Evolutionary conservation across 202 grass and related monocot genomes (phyloP), one percentile per base, ranked within the genome.

Genomic region (Bolboschoenoplectus hybrid): DNA sequence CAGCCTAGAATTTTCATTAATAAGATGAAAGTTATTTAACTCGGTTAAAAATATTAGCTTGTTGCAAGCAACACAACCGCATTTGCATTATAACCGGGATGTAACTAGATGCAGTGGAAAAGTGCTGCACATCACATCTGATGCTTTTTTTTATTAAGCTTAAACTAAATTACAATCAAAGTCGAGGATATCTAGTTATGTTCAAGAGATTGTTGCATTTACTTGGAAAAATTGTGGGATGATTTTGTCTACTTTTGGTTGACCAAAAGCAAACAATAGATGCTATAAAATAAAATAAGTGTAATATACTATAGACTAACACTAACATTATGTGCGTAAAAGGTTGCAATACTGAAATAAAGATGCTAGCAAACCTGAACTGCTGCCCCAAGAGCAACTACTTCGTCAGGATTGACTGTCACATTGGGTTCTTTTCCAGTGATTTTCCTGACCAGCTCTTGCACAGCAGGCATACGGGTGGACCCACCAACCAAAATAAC

Each of bases 401-500:
- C 92, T 84, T 97, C 95, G 58, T 97, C 95, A 79, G 95, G 95
- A 83, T 97, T 97, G 52, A 97, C 95, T 12, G 95, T 97, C 79
- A 97, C 92, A 88, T 97, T 97, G 11, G 95, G 95, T 69, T 97
- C 92, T 84, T 95, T 95, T 70, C 90, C 95, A 11, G 95, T 95
- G 34, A 95, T 80, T 63, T 93, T 97, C 83, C 44, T 93, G 81
- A 95, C 95, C 80, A 95, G 85, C 70, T 92, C 93, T 88, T 97
- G 95, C 55, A 97, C 95, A 43, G 95, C 84, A 88, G 95, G 95
- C 35, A 97, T 95, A 77, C 95, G 91, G 13, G 95, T 95, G 75
- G 95, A 97, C 81, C 95, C 95, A 81, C 95, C 95, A 83, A 97
- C 95, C 82, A 97, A 92, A 89, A 97, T 97, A 14, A 97, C 87